These are phyloP conservation scores for Salinomyces thailandicus DNA, from an alignment of 2,329 filamentous ascomycete genomes.

Conservation along the genomic window DNA sequence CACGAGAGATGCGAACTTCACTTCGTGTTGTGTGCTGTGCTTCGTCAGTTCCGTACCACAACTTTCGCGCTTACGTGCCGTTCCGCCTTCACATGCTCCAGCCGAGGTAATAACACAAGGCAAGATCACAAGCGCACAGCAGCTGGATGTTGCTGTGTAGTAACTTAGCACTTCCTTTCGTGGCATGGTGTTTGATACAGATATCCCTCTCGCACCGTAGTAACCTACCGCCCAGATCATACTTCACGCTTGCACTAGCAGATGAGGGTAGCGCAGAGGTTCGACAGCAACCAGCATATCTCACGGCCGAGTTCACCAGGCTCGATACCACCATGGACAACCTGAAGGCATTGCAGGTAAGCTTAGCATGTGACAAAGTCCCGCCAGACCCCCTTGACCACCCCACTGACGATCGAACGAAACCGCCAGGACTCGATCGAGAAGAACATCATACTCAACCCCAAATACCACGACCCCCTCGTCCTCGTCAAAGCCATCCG, in stretches of 20 bases:
- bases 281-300: too few species aligned
- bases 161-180: too few species aligned
- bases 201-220: too few species aligned
- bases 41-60: background rate
- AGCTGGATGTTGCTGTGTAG: too few species aligned
- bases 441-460: slow-evolving; percentile 62
- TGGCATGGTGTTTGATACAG: too few species aligned
- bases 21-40: too few species aligned
- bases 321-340: slow-evolving; percentile 10
- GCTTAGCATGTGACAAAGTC: background rate
- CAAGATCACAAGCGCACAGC: background rate
- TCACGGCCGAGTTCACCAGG: background rate
- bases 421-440: slow-evolving; percentile 54
- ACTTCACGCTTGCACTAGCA: too few species aligned
- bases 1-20: too few species aligned
- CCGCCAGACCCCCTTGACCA: background rate
- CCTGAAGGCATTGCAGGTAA: slow-evolving; percentile 7
- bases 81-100: background rate
- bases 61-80: background rate
- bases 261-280: background rate
- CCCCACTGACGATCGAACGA: background rate
- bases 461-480: slow-evolving; percentile 73
- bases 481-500: slow-evolving; percentile 83
- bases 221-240: too few species aligned
- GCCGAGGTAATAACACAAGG: background rate